These are phyloP conservation scores for Russula foetens DNA, from an alignment of 768 basidiomycete species.

Conservation along the genomic window DNA sequence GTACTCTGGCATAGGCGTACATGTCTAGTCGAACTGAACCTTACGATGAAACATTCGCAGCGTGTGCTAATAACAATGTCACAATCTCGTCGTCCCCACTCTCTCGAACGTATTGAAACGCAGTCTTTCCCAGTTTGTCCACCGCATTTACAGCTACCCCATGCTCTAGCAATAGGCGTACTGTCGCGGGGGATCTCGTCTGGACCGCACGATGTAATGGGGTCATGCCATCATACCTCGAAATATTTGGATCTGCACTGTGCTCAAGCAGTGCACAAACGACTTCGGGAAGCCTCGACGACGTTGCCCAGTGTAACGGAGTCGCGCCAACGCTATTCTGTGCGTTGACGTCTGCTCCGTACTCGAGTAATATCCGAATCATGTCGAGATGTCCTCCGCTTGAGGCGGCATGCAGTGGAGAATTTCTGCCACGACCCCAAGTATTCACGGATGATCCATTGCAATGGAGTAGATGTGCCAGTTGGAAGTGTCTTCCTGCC, in stretches of 20 bases:
- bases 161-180: too few relatives aligned
- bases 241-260: too few relatives aligned
- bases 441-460: neutral
- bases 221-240: too few relatives aligned
- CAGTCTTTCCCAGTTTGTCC: neutral
- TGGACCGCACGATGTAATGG: too few relatives aligned
- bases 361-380: neutral
- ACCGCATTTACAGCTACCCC: neutral
- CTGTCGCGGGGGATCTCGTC: too few relatives aligned
- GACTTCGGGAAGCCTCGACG: too few relatives aligned
- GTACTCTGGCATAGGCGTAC: too few relatives aligned
- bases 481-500: neutral
- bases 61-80: neutral
- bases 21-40: too few relatives aligned
- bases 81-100: neutral
- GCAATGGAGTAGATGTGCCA: neutral
- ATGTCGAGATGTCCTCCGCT: neutral
- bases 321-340: accelerated
- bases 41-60: neutral
- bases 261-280: too few relatives aligned
- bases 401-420: neutral
- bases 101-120: neutral
- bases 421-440: accelerated
- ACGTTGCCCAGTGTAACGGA: neutral
- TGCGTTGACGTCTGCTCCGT: neutral